Evolutionary conservation across 2,329 filamentous ascomycete genomes (phyloP), one percentile per base, ranked within the genome.

Genomic region (Mycosphaerella sp.): DNA sequence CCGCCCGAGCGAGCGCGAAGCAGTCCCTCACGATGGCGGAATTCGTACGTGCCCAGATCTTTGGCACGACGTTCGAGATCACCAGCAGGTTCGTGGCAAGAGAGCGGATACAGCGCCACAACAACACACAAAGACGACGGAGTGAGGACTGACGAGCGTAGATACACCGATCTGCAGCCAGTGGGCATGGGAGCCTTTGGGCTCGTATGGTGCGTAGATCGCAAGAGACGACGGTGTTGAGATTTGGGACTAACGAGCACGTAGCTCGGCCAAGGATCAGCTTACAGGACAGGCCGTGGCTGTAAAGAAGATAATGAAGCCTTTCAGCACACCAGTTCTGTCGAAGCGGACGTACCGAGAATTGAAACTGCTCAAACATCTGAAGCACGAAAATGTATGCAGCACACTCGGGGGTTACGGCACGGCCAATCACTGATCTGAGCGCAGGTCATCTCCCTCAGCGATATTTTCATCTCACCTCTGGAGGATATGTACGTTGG

Each of bases 241-340:
- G 34, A 25, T 41, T 21, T 43, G 18, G 18, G 40, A 49, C 55
- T 55, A 36, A 57, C 37, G 41, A 37, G 13, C 16, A 16, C 57
- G 62, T 69, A 97, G 91, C 74, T 97, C 93, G 59, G 93, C 93
- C 52, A 91, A 89, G 74, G 93, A 98, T 72, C 90, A 97, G 76
- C 89, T 98, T 73, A 97, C 93, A 54, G 87, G 82, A 70, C 90
- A 96, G 72, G 89, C 90, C 73, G 93, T 98, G 56, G 93, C 93
- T 53, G 90, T 98, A 70, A 98, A 98, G 81, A 98, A 98, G 82
- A 98, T 98, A 68, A 97, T 98, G 91, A 98, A 97, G 78, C 93
- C 93, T 8, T 98, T 98, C 75, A 96, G 90, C 79, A 98, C 93
- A n/a, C 90, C 93, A 1, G 93, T 98, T 53, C 79, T 98, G 42